Base-by-base conservation (phyloP, 2,329 filamentous ascomycete species). In the Bipolaris gigantea region DNA sequence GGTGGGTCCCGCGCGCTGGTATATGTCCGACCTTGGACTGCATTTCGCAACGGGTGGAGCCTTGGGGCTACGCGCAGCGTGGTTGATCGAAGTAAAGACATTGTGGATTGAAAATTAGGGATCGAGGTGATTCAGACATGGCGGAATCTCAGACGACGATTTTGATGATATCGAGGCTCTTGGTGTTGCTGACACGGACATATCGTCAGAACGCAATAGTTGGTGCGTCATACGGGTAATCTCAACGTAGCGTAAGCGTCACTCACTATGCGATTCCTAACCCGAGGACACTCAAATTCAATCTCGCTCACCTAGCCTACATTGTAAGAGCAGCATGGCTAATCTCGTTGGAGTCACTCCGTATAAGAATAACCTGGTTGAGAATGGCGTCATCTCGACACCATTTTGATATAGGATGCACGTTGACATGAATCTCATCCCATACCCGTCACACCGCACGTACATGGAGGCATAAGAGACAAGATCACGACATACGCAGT, bases 11-110 rank as follows among this genome's bases (percentile, higher is more conserved):
- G 64, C 15, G 51, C 61, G 51, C 67, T 72, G 50, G 73, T 73
- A 60, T 76, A 76, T 33, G 70, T 65, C 61, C 73, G 70, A 56
- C 71, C 58, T 61, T 75, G 73, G 16, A 69, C 27, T 30, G 27
- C 56, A 33, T 65, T 69, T 51, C 70, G 72, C 66, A 66, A 69
- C 61, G 65, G 66, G 61, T 72, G 69, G 41, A 61, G 63, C 59
- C 8, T 23, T 15, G 38, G 21, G 10, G 30, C 47, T 5, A 30
- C 38, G n/a, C 47, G 47, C 38, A 8, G 30, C 30, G 40, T 49
- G 21, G 47, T 32, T 35, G 42, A 13, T n/a, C 47, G 47, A 10
- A 49, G 19, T 43, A 23, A 15, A 30, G 32, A 38, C 47, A 49
- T 49, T 13, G 8, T 49, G 47, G 25, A 49, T 43, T 49, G 34